Evolutionary conservation across 768 basidiomycete genomes (phyloP).

Genomic region (Ephemerocybe angulata): DNA sequence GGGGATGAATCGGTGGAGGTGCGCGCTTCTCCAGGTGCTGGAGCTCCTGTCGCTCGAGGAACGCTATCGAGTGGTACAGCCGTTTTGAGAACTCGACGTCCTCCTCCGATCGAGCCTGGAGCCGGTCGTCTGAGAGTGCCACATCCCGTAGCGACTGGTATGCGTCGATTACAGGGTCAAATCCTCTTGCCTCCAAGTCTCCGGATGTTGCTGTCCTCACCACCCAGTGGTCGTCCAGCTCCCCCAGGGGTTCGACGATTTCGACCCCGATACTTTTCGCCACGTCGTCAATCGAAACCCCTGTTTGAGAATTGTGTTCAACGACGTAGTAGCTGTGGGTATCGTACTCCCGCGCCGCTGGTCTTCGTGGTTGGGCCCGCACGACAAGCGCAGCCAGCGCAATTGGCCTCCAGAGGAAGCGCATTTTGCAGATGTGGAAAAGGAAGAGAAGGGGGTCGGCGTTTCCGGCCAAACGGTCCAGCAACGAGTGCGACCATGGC

Average conservation of each 20-base stretch:
- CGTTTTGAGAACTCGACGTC: conserved; percentile 29
- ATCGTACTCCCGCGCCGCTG: conserved; percentile 50
- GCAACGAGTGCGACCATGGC: too few relatives aligned
- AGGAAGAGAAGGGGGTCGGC: neutral
- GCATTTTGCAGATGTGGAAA: neutral
- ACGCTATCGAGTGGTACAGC: conserved; percentile 52
- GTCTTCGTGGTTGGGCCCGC: conserved; percentile 25
- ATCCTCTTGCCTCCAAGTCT: conserved; percentile 29
- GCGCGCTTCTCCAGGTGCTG: conserved; percentile 70
- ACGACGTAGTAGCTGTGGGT: conserved; percentile 81
- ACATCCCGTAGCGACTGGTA: conserved; percentile 35
- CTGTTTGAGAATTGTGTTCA: conserved; percentile 49
- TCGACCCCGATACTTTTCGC: conserved; percentile 67
- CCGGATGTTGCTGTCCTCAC: conserved; percentile 53
- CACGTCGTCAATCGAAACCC: conserved; percentile 55
- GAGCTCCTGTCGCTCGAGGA: conserved; percentile 57
- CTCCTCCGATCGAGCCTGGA: conserved; percentile 35
- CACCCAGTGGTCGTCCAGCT: conserved; percentile 78
- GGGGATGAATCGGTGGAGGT: conserved; percentile 51
- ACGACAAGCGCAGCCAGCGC: neutral
- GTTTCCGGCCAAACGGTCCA: too few relatives aligned
- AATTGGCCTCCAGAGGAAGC: neutral
- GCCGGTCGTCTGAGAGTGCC: neutral
- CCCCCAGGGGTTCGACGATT: conserved; percentile 83
- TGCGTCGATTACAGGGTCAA: conserved; percentile 39